Percentiles rank a stretch among this genome's conserved stretches.
These are phyloP conservation scores for Dothideomycetes sp. DNA, from an alignment of 2,329 filamentous ascomycete species.

Conservation along the genomic window DNA sequence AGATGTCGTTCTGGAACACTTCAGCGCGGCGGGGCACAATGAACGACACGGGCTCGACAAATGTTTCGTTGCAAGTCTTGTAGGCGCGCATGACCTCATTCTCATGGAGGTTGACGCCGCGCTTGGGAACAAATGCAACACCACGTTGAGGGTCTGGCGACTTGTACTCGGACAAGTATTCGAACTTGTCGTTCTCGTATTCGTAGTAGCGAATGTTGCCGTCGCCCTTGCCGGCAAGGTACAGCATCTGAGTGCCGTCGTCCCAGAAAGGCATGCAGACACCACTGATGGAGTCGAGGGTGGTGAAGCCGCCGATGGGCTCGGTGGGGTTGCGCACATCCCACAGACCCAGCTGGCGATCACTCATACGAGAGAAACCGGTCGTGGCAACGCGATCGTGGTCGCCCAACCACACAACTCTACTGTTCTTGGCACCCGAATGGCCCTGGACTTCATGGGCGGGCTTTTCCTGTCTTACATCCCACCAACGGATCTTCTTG, in stretches of 20 bases:
- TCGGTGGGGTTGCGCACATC: constrained; percentile 71
- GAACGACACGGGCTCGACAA: constrained; percentile 96
- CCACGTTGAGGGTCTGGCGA: constrained; percentile 92
- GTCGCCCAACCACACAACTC: constrained; percentile 93
- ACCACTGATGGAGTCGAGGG: constrained; percentile 89
- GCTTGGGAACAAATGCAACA: constrained; percentile 87
- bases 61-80: constrained; percentile 92
- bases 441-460: constrained; percentile 80
- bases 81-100: constrained; percentile 93
- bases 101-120: constrained; percentile 90
- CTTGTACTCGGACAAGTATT: constrained; percentile 94
- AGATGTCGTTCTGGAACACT: constrained; percentile 95
- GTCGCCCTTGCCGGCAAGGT: constrained; percentile 94
- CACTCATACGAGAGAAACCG: constrained; percentile 97
- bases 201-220: constrained; percentile 99
- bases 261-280: constrained; percentile 99
- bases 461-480: constrained; percentile 84
- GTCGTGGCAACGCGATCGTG: constrained; percentile 93
- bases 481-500: constrained; percentile 97
- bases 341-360: constrained; percentile 92
- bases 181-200: constrained; percentile 97
- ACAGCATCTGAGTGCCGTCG: constrained; percentile 88
- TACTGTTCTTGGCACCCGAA: constrained; percentile 91
- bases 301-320: constrained; percentile 82
- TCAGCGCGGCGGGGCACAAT: constrained; percentile 89